Base-by-base conservation (phyloP, 768 basidiomycete species). In the Hygrophoropsis aurantiaca region DNA sequence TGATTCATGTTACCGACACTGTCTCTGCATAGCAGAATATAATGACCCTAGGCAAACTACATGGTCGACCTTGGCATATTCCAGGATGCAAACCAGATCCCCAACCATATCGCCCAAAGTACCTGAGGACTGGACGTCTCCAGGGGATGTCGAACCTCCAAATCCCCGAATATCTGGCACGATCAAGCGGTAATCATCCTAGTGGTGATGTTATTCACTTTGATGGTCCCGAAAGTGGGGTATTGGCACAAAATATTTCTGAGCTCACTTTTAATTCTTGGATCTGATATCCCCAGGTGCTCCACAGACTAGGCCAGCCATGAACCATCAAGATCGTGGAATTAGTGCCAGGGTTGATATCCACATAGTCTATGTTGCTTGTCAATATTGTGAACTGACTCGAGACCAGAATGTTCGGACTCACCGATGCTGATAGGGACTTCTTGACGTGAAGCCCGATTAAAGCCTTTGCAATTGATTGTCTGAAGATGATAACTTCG, bases 261-360 rank as follows among this genome's bases (percentile, higher is more conserved):
- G 33, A 8, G 16, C 58, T 25, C 52, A 78, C 86, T 68, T 82
- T 62, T 60, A 89, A 83, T 50, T 79, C 76, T 42, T 79, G 66
- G 15, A 90, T 87, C 58, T 90, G 87, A 25, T 75, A 75, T 27
- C 81, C 74, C 87, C 87, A 90, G 16, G 76, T 78, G 44, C 80
- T 83, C 87, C 87, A 90, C 3, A 88, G 61, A 52, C 81, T 75
- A 1, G 87, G 87, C 87, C 87, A 90, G 3, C 87, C 87, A 55
- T 90, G 87, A 0, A 89, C 80, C 74, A 90, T 74, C 24, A 90
- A 40, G 3, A 89, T 64, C 0, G 81, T 78, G 11, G 64, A 70
- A 21, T 74, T 61, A 3, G 78, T 78, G 0, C 47, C 51, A 9
- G 81, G 73, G 51, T 88, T 86, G 49, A 87, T 57, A 33, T 88